Base-by-base conservation (phyloP, 2,329 filamentous ascomycete genomes). In the Sclerotinia spermophila region DNA sequence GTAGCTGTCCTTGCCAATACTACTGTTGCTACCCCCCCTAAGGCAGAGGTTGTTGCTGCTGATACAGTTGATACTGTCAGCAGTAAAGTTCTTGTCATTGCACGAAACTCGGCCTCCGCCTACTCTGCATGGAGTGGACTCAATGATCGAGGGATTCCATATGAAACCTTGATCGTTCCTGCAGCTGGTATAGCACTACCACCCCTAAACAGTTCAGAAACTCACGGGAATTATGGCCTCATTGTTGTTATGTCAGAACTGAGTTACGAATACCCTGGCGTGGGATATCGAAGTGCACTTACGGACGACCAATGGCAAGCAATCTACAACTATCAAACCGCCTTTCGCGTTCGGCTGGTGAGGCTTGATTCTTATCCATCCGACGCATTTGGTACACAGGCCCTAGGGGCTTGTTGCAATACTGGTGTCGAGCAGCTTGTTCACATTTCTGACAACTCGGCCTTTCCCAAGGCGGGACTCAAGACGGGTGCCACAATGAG, bases 81-180 rank as follows among this genome's bases (percentile, higher is more conserved):
- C n/a, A 83, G 71, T 79, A 87, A 85, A 42, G 83, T 89, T 68
- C 80, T 89, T 53, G 81, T 89, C 60, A 82, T 90, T 74, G 86
- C 86, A 58, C 82, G 82, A 72, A 85, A 88, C 76, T 73, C 82
- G 48, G 79, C 81, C 40, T 82, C 84, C 5, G 85, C 84, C n/a
- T 79, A 79, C 27, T 83, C 83, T 55, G 84, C 84, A 30, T 83
- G 83, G 48, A 83, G 83, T 21, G 87, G 87, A 33, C 81, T 89
- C 7, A 84, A 86, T 74, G 86, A 82, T 71, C 89, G 89, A 75
- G 87, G 87, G 55, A 89, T 90, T 72, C 86, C 87, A 2, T 89
- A 83, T 75, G 81, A 87, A 74, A 81, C 83, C 5, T 74, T 88
- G 15, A 75, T 84, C 27, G 86, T 90, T 35, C 86, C 86, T 6